A percentile compares a stretch with the other conserved stretches of the same genome.
phyloP scores from a whole-genome alignment of 805 yeast genomes.

The Hanseniaspora occidentalis region DNA sequence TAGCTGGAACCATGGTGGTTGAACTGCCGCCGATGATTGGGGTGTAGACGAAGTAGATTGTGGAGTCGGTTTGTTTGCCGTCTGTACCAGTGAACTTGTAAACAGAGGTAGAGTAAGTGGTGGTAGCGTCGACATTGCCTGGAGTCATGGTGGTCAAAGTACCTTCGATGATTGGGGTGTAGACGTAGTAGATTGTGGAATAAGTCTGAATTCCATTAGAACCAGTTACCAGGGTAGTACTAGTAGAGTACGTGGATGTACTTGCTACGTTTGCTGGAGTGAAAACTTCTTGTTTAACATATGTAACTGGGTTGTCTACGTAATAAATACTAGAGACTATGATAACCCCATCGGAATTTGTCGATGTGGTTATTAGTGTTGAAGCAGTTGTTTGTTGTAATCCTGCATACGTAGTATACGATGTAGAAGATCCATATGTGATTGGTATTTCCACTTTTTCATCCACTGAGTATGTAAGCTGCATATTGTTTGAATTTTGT shows the following conservation, averaged over 20 bases:
- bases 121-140: not conserved
- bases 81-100: conserved; percentile 7
- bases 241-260: conserved; percentile 1
- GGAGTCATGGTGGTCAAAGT: not conserved
- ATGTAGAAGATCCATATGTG: too few species aligned
- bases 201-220: conserved; percentile 6
- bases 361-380: too few species aligned
- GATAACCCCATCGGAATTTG: too few species aligned
- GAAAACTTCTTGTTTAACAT: conserved; percentile 9
- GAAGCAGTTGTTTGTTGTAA: too few species aligned
- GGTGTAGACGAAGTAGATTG: conserved; percentile 10
- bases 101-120: conserved; percentile 7
- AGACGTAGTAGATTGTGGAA: conserved; percentile 1
- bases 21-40: conserved; percentile 7
- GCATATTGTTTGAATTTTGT: too few species aligned
- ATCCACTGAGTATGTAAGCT: too few species aligned
- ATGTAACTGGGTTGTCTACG: too few species aligned
- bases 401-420: too few species aligned
- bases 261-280: conserved; percentile 8
- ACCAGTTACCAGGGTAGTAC: conserved; percentile 5
- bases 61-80: conserved; percentile 6
- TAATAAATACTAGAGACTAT: too few species aligned
- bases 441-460: too few species aligned
- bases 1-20: too few species aligned
- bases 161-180: conserved; percentile 4